Conservation (phyloP, 1,284 basidiomycete species). For the Microstroma glucosiphilum region DNA sequence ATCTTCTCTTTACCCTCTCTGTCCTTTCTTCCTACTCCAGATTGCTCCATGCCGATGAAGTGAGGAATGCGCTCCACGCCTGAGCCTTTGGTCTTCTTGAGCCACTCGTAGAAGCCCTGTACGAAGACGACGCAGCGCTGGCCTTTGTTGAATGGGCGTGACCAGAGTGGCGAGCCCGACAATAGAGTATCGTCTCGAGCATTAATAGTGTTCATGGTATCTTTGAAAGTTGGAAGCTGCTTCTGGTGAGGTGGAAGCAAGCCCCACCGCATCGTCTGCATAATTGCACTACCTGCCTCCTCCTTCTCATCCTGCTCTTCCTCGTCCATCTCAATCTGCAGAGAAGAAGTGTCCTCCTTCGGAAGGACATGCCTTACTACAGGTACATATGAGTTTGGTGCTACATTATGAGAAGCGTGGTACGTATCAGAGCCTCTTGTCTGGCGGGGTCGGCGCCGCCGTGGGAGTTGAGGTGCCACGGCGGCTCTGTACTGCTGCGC, state of each 20-base stretch:
- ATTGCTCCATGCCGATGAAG: constrained; percentile 76
- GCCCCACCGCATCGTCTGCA: constrained; percentile 68
- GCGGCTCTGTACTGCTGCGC: neutral
- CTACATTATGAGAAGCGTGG: constrained; percentile 40
- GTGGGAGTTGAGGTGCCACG: constrained; percentile 4
- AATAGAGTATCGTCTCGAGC: constrained; percentile 76
- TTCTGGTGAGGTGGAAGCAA: constrained; percentile 79
- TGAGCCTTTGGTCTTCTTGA: constrained; percentile 16
- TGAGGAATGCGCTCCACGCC: constrained; percentile 48
- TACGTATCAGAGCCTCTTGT: constrained; percentile 22
- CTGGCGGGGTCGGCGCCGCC: neutral
- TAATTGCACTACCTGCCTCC: constrained; percentile 16
- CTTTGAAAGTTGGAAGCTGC: constrained; percentile 60
- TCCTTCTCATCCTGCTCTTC: constrained; percentile 11
- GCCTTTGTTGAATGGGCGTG: constrained; percentile 5
- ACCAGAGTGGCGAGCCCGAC: constrained; percentile 25
- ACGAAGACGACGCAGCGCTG: constrained; percentile 45
- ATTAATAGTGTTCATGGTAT: constrained; percentile 74
- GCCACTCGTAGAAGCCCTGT: constrained; percentile 48
- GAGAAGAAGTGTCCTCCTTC: neutral
- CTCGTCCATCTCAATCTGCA: constrained; percentile 10
- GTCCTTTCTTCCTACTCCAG: constrained; percentile 58
- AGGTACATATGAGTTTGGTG: constrained; percentile 31
- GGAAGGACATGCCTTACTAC: constrained; percentile 21
- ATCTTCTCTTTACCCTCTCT: constrained; percentile 60